Percentiles rank a stretch among this genome's conserved stretches.
Conservation (phyloP, 805 yeast species). For the Hanseniaspora pseudoguilliermondii region DNA sequence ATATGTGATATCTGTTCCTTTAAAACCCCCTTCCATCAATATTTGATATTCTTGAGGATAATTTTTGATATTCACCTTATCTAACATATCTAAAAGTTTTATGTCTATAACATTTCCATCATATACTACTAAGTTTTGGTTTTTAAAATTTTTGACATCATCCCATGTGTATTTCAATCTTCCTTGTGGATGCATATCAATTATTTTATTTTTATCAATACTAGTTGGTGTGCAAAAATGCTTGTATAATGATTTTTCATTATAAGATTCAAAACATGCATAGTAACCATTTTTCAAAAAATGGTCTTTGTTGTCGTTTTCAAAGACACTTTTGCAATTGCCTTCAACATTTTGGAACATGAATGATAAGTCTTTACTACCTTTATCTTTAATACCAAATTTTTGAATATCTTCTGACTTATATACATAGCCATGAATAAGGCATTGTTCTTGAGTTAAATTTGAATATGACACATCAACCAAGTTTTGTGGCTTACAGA, state of each 20-base stretch:
- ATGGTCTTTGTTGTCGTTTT: conserved; percentile 32
- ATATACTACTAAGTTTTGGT: conserved; percentile 73
- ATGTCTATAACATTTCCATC: conserved; percentile 83
- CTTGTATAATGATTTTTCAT: not conserved
- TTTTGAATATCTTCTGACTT: conserved; percentile 70
- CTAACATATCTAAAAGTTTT: conserved; percentile 60
- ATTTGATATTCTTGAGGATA: conserved; percentile 63
- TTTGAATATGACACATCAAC: conserved; percentile 15
- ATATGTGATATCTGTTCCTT: conserved; percentile 73
- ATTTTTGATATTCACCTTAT: conserved; percentile 46
- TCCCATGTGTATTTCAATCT: conserved; percentile 87
- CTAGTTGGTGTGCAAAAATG: not conserved
- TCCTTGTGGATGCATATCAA: conserved; percentile 41
- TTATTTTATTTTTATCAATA: not conserved
- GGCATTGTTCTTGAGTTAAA: conserved; percentile 46
- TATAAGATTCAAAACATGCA: conserved; percentile 57
- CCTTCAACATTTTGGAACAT: conserved; percentile 87
- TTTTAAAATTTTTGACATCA: conserved; percentile 46
- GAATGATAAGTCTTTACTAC: conserved; percentile 67
- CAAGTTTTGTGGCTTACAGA: conserved; percentile 37
- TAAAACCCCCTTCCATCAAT: conserved; percentile 41
- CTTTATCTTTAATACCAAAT: not conserved
- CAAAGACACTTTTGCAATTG: conserved; percentile 67
- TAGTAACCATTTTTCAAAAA: conserved; percentile 43
- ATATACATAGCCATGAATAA: conserved; percentile 50